Conservation (phyloP, 768 basidiomycete genomes). For the Pleurotus sapidus region DNA sequence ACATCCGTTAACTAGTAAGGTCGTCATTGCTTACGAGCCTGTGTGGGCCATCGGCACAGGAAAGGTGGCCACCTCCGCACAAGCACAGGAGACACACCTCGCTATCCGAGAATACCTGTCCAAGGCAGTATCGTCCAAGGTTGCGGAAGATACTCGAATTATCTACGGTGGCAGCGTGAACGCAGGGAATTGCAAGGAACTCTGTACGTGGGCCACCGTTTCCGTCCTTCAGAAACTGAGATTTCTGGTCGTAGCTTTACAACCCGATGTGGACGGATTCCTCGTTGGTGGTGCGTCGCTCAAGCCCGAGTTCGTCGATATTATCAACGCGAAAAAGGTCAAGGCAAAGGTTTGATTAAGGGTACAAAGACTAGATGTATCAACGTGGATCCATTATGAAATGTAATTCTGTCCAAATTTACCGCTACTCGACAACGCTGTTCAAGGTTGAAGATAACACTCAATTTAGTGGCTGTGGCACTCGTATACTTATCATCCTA, state of each 20-base stretch:
- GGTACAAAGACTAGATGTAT: too few species aligned
- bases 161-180: slow-evolving; percentile 97
- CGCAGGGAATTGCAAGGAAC: slow-evolving; percentile 83
- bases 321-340: slow-evolving; percentile 67
- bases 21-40: slow-evolving; percentile 96
- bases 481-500: too few species aligned
- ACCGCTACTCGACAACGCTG: too few species aligned
- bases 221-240: not conserved
- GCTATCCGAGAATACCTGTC: slow-evolving; percentile 77
- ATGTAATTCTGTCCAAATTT: too few species aligned
- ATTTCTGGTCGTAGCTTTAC: slow-evolving; percentile 45
- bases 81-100: slow-evolving; percentile 91
- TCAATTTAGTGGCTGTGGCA: too few species aligned
- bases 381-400: too few species aligned
- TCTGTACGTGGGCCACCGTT: slow-evolving; percentile 56
- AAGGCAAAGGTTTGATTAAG: slow-evolving; percentile 1
- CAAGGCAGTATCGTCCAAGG: slow-evolving; percentile 58
- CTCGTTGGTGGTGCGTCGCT: slow-evolving; percentile 96
- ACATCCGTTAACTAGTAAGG: slow-evolving; percentile 45
- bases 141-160: slow-evolving; percentile 75
- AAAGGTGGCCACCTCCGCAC: slow-evolving; percentile 86
- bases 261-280: slow-evolving; percentile 93
- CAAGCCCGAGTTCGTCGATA: slow-evolving; percentile 94
- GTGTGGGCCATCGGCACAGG: slow-evolving; percentile 99
- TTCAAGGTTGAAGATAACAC: too few species aligned